A percentile compares a stretch with the other conserved stretches of the same genome.
Conservation (phyloP, 2,329 filamentous ascomycete genomes). For the Trichoderma atroviride region DNA sequence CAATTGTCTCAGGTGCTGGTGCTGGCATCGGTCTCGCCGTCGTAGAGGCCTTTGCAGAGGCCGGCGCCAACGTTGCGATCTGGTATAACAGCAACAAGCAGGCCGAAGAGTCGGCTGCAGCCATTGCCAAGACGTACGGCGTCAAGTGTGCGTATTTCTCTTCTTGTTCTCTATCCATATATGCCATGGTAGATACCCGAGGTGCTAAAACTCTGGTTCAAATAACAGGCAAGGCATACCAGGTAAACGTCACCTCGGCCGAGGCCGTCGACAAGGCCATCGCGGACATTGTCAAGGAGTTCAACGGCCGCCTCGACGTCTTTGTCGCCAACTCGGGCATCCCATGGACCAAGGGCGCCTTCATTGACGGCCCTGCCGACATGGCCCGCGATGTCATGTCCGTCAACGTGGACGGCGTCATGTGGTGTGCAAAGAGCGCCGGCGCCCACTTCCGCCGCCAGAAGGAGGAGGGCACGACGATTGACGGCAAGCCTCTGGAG, state of each 20-base stretch:
- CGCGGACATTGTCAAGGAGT: constrained; percentile 60
- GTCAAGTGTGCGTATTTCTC: constrained; percentile 63
- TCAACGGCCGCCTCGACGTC: constrained; percentile 74
- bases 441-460: constrained; percentile 71
- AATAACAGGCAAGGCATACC: constrained; percentile 46
- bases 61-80: constrained; percentile 71
- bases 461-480: constrained; percentile 65
- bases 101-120: constrained; percentile 61
- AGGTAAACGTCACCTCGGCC: constrained; percentile 61
- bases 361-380: constrained; percentile 65
- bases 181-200: neutral
- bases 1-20: constrained; percentile 68
- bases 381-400: constrained; percentile 69
- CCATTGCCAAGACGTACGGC: constrained; percentile 66
- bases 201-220: neutral
- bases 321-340: constrained; percentile 81
- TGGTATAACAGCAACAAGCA: constrained; percentile 73
- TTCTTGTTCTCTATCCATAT: neutral
- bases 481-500: constrained; percentile 63
- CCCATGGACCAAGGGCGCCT: constrained; percentile 69
- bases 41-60: constrained; percentile 67
- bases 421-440: constrained; percentile 74
- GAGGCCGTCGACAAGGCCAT: constrained; percentile 56
- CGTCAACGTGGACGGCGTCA: constrained; percentile 75
- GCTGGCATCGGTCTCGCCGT: constrained; percentile 69